Evolutionary conservation across 2,329 filamentous ascomycete species (phyloP).

Genomic region (Ophiocordyceps polyrhachis-furcata): DNA sequence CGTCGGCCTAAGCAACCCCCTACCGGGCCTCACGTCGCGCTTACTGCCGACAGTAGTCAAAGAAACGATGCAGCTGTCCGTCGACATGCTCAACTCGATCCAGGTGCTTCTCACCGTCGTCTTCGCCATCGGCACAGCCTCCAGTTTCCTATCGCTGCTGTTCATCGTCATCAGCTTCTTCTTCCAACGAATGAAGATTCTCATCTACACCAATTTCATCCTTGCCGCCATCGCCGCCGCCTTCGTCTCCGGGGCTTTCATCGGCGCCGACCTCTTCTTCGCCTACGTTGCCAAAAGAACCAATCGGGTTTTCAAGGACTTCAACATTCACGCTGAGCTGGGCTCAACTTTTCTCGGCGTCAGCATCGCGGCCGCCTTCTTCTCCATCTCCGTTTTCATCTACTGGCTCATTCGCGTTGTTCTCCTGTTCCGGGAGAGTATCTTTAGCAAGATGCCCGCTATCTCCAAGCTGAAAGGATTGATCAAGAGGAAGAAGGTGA

Average conservation of each 20-base stretch:
- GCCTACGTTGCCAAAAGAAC: background rate
- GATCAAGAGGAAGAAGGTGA: background rate
- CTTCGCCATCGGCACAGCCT: background rate
- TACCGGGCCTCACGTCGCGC: background rate
- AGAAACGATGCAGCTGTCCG: background rate
- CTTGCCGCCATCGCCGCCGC: background rate
- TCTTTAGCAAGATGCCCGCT: background rate
- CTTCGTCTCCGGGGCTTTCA: background rate
- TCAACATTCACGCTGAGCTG: background rate
- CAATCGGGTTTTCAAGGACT: background rate
- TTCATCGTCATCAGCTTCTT: background rate
- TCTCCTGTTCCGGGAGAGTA: background rate
- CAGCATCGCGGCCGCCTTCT: background rate
- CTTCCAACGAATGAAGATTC: background rate
- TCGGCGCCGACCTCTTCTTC: background rate
- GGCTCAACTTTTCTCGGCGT: background rate
- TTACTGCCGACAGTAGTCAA: background rate
- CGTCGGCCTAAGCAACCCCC: background rate
- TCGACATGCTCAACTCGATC: background rate
- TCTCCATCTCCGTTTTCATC: background rate
- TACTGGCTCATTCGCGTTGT: background rate
- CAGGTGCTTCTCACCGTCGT: background rate
- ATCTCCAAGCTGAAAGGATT: background rate
- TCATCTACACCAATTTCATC: background rate
- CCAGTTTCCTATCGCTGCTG: background rate